Base-by-base conservation (phyloP, 2,329 filamentous ascomycete species). In the Clathrospora elynae region DNA sequence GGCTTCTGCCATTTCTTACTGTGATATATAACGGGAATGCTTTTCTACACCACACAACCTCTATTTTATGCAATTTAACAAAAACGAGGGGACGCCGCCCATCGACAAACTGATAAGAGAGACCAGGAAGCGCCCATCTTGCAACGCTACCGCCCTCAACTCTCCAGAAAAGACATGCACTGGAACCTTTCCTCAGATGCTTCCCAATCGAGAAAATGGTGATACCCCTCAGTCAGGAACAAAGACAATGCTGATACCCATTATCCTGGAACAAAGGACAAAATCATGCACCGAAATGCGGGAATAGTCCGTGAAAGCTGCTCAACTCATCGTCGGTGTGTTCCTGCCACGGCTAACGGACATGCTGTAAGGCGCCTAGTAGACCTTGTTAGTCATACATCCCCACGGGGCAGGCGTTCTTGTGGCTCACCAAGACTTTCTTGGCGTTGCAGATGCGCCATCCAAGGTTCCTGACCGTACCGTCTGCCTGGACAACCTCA, bases 381-480 rank as follows among this genome's bases (percentile, higher is more conserved):
- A 28, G 22, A 29, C 9, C 17, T 23, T 24, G 32, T 51, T 36
- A 59, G 41, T 32, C 24, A 30, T 6, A 14, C 8, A 2, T 6
- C 6, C 13, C 4, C 7, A 16, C 4, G 23, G n/a, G 8, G 19
- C 14, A 6, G 25, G 22, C 41, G 13, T 18, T 16, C 8, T 13
- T 14, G 22, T 37, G 7, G 79, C 87, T 75, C 76, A 95, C 90
- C 73, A 97, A 71, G 53, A 96, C 93, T 72, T 91, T 89, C 77
- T 96, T 96, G 23, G 93, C 93, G 68, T 95, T 95, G 69, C 87
- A 93, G 52, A 99, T 88, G 62, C 93, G 82, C 91, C 92, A 96
- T 5, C 91, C 90, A 51, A 99, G 75, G 66, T 95, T 96, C 63
- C 81, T 83, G 46, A 97, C 88, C 57, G 86, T 95, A 5, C 93